Percentiles rank a stretch among this genome's conserved stretches.
Conservation (phyloP, 2,329 filamentous ascomycete species). For the Hypoxylon sp. region DNA sequence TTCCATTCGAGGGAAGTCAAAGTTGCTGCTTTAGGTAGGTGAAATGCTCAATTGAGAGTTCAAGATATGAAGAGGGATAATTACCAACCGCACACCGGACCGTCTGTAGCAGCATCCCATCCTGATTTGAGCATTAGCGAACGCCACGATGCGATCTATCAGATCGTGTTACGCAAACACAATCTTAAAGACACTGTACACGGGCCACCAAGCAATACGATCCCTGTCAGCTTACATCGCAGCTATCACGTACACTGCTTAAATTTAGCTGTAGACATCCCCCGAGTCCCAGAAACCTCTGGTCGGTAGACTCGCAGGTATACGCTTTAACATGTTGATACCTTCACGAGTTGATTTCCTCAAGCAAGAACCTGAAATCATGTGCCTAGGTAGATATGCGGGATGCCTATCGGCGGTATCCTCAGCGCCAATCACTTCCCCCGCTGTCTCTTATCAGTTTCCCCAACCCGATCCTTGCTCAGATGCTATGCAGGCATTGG, state of each 20-base stretch:
- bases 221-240: not conserved
- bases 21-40: no score
- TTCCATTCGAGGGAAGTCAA: no score
- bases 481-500: no score
- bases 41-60: no score
- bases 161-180: not conserved
- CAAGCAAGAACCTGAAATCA: not conserved
- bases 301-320: not conserved
- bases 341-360: not conserved
- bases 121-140: not conserved
- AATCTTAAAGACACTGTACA: not conserved
- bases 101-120: not conserved
- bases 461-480: conserved; percentile 14
- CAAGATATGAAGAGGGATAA: no score
- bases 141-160: not conserved
- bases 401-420: not conserved
- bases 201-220: no score
- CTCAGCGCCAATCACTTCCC: conserved; percentile 20
- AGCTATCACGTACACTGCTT: not conserved
- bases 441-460: conserved; percentile 36
- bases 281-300: not conserved
- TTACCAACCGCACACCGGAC: no score
- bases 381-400: not conserved
- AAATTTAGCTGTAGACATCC: no score
- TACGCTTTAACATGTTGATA: not conserved